These are phyloP conservation scores for Lentinula guzmanii DNA, from an alignment of 768 basidiomycete species.

Conservation along the genomic window DNA sequence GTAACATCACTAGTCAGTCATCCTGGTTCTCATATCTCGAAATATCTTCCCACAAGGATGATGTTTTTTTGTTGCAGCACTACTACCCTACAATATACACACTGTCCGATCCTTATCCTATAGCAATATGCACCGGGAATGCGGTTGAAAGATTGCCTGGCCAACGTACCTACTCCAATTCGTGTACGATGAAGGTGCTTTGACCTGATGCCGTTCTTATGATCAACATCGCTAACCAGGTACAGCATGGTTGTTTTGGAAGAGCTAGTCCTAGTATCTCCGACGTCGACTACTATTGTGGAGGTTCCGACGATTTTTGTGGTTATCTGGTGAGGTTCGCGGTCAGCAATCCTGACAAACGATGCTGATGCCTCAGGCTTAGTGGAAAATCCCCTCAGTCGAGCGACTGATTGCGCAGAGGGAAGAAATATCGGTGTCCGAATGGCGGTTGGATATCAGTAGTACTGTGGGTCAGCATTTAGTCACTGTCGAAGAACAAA, in stretches of 20 bases:
- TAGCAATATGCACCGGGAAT: slow-evolving; percentile 62
- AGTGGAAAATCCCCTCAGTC: slow-evolving; percentile 63
- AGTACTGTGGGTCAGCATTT: slow-evolving; percentile 30
- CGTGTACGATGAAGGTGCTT: slow-evolving; percentile 74
- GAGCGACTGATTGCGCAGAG: slow-evolving; percentile 38
- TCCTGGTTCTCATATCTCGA: not conserved
- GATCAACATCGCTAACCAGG: not conserved
- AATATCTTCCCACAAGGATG: not conserved
- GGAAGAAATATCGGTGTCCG: slow-evolving; percentile 32
- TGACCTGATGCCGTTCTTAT: not conserved
- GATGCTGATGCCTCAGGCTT: not conserved
- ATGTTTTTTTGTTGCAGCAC: slow-evolving; percentile 33
- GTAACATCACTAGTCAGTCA: slow-evolving; percentile 60
- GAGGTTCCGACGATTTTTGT: slow-evolving; percentile 82
- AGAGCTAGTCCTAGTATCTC: slow-evolving; percentile 47
- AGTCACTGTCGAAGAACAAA: not conserved
- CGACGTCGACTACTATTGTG: slow-evolving; percentile 56
- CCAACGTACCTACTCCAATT: slow-evolving; percentile 58
- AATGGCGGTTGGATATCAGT: slow-evolving; percentile 37
- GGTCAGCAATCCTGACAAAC: not conserved
- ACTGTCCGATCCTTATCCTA: slow-evolving; percentile 58
- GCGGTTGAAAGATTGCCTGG: slow-evolving; percentile 49
- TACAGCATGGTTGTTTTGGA: slow-evolving; percentile 74
- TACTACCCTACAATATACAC: slow-evolving; percentile 68
- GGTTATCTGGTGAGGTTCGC: slow-evolving; percentile 40